Evolutionary conservation across 1,284 basidiomycete genomes (phyloP).

Genomic region (Puccinia polysora): DNA sequence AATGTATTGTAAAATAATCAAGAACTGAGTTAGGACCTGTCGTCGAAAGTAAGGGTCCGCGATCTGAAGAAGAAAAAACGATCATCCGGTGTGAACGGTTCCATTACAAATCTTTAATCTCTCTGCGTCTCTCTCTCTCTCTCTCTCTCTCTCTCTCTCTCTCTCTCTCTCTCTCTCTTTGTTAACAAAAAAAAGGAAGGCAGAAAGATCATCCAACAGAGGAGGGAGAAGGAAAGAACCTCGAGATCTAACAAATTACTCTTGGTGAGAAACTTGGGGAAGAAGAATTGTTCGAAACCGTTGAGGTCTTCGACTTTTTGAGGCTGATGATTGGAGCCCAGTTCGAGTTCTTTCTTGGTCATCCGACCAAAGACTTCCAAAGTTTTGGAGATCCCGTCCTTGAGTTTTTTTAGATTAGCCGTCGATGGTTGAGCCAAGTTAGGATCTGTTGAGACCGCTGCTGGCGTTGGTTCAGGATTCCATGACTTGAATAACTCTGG

Average conservation of each 20-base stretch:
- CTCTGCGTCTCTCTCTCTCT: too few relatives aligned
- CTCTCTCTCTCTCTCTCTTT: too few relatives aligned
- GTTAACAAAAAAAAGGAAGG: not conserved
- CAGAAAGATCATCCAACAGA: too few relatives aligned
- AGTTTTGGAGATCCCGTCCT: constrained; percentile 65
- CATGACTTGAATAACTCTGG: constrained; percentile 47
- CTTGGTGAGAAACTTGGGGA: constrained; percentile 82
- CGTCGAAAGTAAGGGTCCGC: constrained; percentile 81
- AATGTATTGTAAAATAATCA: constrained; percentile 75
- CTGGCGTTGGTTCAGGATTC: constrained; percentile 34
- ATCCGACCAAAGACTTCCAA: constrained; percentile 73
- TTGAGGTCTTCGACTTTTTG: constrained; percentile 62
- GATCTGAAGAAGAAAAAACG: too few relatives aligned
- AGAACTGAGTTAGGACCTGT: constrained; percentile 80
- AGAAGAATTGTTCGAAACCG: constrained; percentile 69
- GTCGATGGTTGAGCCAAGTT: constrained; percentile 57
- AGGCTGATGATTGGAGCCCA: constrained; percentile 59
- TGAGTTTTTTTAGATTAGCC: constrained; percentile 59
- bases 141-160: too few relatives aligned
- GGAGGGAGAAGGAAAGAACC: too few relatives aligned
- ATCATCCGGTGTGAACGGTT: too few relatives aligned
- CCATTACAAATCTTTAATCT: too few relatives aligned
- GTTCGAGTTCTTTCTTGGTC: constrained; percentile 64
- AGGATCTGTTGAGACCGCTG: constrained; percentile 53
- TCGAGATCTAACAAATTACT: constrained; percentile 79